Percentiles rank a stretch among this genome's conserved stretches.
Evolutionary conservation across 129 eudicot genomes (phyloP).

Genomic region (Helianthus annuus): DNA sequence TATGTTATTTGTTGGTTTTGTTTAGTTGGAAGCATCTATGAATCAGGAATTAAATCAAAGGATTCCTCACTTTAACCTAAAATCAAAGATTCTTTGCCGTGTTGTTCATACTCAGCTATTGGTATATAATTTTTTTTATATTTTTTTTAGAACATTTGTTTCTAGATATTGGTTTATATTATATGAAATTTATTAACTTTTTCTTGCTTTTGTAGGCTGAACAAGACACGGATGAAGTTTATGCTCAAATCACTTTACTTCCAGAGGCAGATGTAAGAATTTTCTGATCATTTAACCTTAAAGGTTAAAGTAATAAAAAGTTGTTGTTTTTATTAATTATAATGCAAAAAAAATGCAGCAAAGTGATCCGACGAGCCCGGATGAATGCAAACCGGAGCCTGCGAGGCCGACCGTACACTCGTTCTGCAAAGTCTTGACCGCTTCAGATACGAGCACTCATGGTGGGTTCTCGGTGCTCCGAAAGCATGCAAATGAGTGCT

Average conservation of each 20-base stretch:
- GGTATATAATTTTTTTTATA: conserved; percentile 22
- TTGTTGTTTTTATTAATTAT: neutral
- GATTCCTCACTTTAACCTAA: conserved; percentile 59
- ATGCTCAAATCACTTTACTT: conserved; percentile 77
- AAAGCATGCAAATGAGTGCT: conserved; percentile 86
- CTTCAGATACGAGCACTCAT: conserved; percentile 96
- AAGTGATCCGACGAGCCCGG: conserved; percentile 70
- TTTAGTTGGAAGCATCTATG: conserved; percentile 88
- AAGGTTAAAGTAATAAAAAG: neutral
- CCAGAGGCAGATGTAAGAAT: conserved; percentile 79
- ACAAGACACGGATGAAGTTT: conserved; percentile 92
- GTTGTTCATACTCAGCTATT: conserved; percentile 61
- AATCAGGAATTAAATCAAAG: conserved; percentile 71
- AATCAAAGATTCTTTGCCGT: conserved; percentile 81
- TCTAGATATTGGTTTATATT: neutral
- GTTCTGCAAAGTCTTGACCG: conserved; percentile 85
- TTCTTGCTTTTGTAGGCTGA: conserved; percentile 68
- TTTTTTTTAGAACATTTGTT: neutral
- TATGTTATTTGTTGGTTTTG: conserved; percentile 32
- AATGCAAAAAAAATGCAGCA: conserved; percentile 44
- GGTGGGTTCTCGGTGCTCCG: conserved; percentile 96
- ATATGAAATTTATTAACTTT: neutral
- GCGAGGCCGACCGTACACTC: conserved; percentile 71
- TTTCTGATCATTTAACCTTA: neutral
- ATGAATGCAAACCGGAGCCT: conserved; percentile 49